Percentiles rank a stretch among this genome's conserved stretches.
Conservation (phyloP, 1,284 basidiomycete species). For the Naganishia sp. region DNA sequence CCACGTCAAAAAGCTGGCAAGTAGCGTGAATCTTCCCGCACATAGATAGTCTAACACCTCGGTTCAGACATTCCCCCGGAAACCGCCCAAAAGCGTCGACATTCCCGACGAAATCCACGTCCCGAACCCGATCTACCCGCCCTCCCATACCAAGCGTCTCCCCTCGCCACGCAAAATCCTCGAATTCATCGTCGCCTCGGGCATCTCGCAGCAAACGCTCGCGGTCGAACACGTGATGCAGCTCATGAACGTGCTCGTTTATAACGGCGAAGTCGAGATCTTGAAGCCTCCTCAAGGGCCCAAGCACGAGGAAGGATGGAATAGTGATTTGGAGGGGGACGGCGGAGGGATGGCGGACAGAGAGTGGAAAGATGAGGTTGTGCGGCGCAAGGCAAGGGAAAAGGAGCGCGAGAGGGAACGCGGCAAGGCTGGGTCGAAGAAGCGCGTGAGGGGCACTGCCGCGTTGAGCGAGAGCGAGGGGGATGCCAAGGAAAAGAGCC, state of each 20-base stretch:
- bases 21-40: slow-evolving; percentile 21
- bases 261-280: slow-evolving; percentile 50
- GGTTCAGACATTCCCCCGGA: slow-evolving; percentile 41
- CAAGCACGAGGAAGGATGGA: slow-evolving; percentile 34
- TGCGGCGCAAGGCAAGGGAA: slow-evolving; percentile 14
- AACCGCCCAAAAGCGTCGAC: slow-evolving; percentile 32
- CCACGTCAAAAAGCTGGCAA: slow-evolving; percentile 42
- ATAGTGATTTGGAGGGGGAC: slow-evolving; percentile 32
- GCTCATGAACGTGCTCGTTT: slow-evolving; percentile 49
- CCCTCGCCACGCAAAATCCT: slow-evolving; percentile 45
- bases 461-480: slow-evolving; percentile 28
- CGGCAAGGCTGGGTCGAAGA: slow-evolving; percentile 32
- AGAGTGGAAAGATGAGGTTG: slow-evolving; percentile 36
- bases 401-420: slow-evolving; percentile 29
- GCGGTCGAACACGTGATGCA: slow-evolving; percentile 53
- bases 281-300: slow-evolving; percentile 49
- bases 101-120: slow-evolving; percentile 35
- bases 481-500: slow-evolving; percentile 27
- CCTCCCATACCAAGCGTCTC: slow-evolving; percentile 40
- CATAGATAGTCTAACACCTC: neutral
- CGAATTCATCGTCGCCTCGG: slow-evolving; percentile 39
- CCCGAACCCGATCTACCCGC: slow-evolving; percentile 43
- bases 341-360: slow-evolving; percentile 33
- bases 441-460: slow-evolving; percentile 22
- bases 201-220: slow-evolving; percentile 40